A percentile compares a stretch with the other conserved stretches of the same genome.
phyloP scores from a whole-genome alignment of 108 stramenopile species.

The Skeletonema menzelii region DNA sequence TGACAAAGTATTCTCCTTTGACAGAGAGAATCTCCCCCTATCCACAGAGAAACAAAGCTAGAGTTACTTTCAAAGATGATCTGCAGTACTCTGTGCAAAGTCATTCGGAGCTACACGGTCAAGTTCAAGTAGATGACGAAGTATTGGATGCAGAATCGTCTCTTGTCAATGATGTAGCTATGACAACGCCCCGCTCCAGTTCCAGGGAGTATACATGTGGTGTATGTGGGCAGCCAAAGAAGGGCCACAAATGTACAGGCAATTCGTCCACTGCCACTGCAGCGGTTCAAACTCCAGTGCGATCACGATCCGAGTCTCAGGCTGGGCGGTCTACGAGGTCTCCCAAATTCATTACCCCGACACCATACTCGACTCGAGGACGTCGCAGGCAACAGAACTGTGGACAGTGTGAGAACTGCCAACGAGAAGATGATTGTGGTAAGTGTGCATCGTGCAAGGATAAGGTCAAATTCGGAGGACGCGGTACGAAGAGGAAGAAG shows the following conservation, averaged over 20 bases:
- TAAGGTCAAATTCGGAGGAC: constrained; percentile 1
- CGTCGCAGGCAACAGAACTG: background rate
- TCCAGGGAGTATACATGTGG: background rate
- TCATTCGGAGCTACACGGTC: background rate
- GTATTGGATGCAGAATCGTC: background rate
- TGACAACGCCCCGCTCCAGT: background rate
- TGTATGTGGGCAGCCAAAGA: background rate
- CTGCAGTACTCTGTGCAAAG: background rate
- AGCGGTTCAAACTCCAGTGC: background rate
- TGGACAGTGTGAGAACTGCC: background rate
- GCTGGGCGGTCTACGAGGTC: background rate
- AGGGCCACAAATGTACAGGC: background rate
- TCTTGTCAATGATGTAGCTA: background rate
- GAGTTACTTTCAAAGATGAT: background rate
- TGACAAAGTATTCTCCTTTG: background rate
- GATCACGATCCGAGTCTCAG: background rate
- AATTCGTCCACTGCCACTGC: background rate
- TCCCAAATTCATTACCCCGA: background rate
- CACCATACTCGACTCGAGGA: background rate
- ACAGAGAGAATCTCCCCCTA: background rate
- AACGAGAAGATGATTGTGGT: background rate
- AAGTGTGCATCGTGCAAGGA: background rate
- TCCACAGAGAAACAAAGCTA: background rate
- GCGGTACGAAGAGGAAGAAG: background rate
- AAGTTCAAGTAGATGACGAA: background rate